These are phyloP conservation scores for Asclepias syriaca DNA, from an alignment of 257 asterid species.

Conservation along the genomic window DNA sequence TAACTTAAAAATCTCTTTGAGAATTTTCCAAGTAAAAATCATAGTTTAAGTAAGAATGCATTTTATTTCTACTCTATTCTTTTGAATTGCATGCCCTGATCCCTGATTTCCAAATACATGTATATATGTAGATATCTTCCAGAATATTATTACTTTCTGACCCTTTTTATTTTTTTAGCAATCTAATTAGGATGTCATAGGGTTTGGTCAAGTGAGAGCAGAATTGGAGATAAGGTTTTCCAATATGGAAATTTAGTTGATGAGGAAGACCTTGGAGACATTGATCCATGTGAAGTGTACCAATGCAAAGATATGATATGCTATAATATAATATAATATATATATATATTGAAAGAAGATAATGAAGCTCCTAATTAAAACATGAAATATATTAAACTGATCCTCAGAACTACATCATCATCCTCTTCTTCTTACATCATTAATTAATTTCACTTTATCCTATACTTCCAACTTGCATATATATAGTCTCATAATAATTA, in stretches of 20 bases:
- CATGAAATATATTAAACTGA: too few relatives aligned
- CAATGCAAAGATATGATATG: conserved; percentile 6
- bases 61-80: neutral
- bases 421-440: neutral
- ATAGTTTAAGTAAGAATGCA: neutral
- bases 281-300: neutral
- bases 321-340: too few relatives aligned
- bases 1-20: neutral
- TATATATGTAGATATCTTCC: neutral
- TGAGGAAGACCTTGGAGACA: neutral
- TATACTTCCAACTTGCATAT: neutral
- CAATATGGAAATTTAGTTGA: neutral
- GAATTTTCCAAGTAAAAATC: neutral
- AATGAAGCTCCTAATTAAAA: neutral
- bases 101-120: neutral
- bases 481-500: neutral
- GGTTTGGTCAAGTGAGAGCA: conserved; percentile 9
- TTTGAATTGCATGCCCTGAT: neutral
- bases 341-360: neutral
- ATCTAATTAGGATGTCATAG: conserved; percentile 4
- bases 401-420: conserved; percentile 3
- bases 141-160: neutral
- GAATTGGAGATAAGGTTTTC: neutral
- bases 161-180: neutral
- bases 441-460: neutral